Evolutionary conservation across 2,329 filamentous ascomycete species (phyloP).

Genomic region (Biscogniauxia mediterranea): DNA sequence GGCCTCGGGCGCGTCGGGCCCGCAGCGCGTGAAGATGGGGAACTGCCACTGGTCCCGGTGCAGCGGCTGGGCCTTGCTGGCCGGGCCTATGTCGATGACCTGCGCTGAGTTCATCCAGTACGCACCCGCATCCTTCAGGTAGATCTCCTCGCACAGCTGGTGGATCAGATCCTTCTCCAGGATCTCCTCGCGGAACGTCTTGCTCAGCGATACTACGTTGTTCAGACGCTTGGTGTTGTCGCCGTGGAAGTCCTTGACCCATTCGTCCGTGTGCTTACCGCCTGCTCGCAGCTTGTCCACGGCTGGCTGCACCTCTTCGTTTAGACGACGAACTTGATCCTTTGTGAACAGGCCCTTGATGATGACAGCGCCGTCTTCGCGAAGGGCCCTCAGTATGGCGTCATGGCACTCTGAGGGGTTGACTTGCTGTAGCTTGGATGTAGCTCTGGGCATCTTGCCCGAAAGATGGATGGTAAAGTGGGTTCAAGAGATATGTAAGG

Average conservation of each 20-base stretch:
- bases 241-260: conserved; percentile 27
- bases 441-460: conserved; percentile 6
- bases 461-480: not conserved
- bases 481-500: no score
- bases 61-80: conserved; percentile 26
- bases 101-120: conserved; percentile 29
- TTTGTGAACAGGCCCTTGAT: conserved; percentile 26
- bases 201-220: conserved; percentile 23
- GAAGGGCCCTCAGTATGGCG: conserved; percentile 11
- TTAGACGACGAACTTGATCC: conserved; percentile 21
- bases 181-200: conserved; percentile 28
- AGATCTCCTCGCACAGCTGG: conserved; percentile 24
- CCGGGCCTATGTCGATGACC: conserved; percentile 26
- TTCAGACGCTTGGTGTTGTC: conserved; percentile 27
- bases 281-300: conserved; percentile 19
- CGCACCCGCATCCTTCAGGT: conserved; percentile 24
- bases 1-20: conserved; percentile 26
- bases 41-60: conserved; percentile 32
- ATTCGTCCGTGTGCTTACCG: conserved; percentile 20
- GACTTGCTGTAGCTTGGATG: conserved; percentile 14
- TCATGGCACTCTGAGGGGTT: conserved; percentile 14
- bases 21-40: conserved; percentile 26
- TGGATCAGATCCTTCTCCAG: conserved; percentile 31
- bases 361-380: conserved; percentile 27
- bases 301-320: conserved; percentile 24